A percentile compares a stretch with the other conserved stretches of the same genome.
Conservation (phyloP, 352 stramenopile genomes). For the Phytophthora parvispora region DNA sequence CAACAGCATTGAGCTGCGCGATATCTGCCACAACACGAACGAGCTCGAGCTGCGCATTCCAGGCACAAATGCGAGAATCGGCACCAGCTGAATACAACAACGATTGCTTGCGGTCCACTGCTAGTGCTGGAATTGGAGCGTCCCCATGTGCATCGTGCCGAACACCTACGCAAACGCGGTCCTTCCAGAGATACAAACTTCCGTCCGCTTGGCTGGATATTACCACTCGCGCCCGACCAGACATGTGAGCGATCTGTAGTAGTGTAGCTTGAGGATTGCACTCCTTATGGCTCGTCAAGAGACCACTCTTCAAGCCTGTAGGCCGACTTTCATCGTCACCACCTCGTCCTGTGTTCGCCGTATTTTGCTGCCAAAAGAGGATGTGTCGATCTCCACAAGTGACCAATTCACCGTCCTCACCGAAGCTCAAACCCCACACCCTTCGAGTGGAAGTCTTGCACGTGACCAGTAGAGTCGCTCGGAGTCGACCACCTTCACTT, state of each 20-base stretch:
- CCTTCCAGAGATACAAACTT: constrained; percentile 84
- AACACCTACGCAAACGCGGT: constrained; percentile 63
- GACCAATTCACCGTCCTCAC: constrained; percentile 62
- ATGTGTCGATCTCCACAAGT: constrained; percentile 77
- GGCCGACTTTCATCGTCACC: constrained; percentile 25
- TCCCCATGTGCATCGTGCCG: constrained; percentile 51
- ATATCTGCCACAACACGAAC: constrained; percentile 49
- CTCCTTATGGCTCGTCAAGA: constrained; percentile 62
- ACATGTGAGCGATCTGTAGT: constrained; percentile 43
- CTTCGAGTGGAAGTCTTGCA: constrained; percentile 78
- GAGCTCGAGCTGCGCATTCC: constrained; percentile 65
- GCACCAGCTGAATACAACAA: constrained; percentile 70
- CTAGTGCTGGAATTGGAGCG: constrained; percentile 54
- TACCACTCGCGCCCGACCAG: constrained; percentile 53
- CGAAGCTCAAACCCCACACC: constrained; percentile 70
- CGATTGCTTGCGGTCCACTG: constrained; percentile 56
- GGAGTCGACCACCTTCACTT: constrained; percentile 37
- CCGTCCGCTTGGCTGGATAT: constrained; percentile 76
- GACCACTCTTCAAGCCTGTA: constrained; percentile 68
- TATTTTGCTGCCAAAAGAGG: constrained; percentile 64
- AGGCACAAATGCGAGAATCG: constrained; percentile 68
- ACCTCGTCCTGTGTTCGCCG: constrained; percentile 3
- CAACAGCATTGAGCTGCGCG: constrained; percentile 30
- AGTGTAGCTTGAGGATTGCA: constrained; percentile 53
- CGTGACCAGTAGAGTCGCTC: constrained; percentile 59